Conservation (phyloP, 1,284 basidiomycete species). For the Puccinia hordei region DNA sequence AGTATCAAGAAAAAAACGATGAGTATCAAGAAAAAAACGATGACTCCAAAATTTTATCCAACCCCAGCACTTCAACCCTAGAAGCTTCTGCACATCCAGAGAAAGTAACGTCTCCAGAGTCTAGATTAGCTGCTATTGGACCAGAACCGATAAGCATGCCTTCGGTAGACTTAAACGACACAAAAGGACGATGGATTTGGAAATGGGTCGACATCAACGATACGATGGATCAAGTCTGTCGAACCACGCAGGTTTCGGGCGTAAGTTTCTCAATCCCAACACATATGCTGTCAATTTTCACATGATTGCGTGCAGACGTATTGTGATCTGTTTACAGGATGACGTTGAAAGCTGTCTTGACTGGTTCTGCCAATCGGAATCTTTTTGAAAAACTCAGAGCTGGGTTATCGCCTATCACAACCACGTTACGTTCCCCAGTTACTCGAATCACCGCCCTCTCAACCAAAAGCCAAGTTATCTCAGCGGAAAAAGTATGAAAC, state of each 20-base stretch:
- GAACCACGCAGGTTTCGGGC: conserved; percentile 12
- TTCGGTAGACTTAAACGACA: conserved; percentile 7
- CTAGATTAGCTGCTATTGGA: not conserved
- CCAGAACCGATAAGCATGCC: not conserved
- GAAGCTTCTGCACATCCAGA: not conserved
- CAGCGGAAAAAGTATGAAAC: too few relatives aligned
- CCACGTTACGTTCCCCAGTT: too few relatives aligned
- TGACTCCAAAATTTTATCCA: not conserved
- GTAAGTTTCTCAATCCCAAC: conserved; percentile 23
- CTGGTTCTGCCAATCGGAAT: conserved; percentile 34
- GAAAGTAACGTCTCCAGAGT: not conserved
- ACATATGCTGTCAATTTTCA: not conserved
- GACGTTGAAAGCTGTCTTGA: conserved; percentile 29
- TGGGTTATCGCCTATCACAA: not conserved
- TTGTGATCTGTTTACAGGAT: conserved; percentile 17
- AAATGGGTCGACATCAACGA: conserved; percentile 43
- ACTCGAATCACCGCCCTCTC: too few relatives aligned
- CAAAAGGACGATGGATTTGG: conserved; percentile 27
- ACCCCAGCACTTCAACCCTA: not conserved
- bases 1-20: not conserved
- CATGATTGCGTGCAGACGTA: not conserved
- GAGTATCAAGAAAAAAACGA: conserved; percentile 12
- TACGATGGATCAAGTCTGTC: conserved; percentile 44
- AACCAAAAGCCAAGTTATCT: too few relatives aligned
- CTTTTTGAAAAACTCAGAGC: conserved; percentile 17